Evolutionary conservation across 2,329 filamentous ascomycete species (phyloP).

Genomic region (Phoma sp.): DNA sequence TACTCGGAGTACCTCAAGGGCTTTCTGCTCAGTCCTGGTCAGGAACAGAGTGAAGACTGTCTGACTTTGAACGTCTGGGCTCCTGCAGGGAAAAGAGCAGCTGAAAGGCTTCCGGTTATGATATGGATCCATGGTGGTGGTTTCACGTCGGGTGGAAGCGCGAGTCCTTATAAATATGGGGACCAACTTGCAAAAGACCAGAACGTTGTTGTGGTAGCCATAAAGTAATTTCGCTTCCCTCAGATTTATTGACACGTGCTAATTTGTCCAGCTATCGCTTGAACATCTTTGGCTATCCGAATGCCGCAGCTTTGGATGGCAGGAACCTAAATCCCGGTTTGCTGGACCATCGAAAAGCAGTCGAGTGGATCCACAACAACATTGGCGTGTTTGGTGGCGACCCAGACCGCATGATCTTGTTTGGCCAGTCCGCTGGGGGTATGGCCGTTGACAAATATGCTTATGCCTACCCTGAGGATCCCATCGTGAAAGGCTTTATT

Average conservation of each 20-base stretch:
- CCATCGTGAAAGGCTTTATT: slow-evolving; percentile 57
- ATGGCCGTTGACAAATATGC: slow-evolving; percentile 56
- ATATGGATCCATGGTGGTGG: slow-evolving; percentile 59
- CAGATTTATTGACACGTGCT: too few species aligned
- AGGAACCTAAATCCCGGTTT: slow-evolving; percentile 45
- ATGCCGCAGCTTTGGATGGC: slow-evolving; percentile 33
- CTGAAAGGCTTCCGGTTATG: slow-evolving; percentile 50
- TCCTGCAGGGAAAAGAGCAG: slow-evolving; percentile 24
- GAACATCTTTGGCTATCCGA: slow-evolving; percentile 34
- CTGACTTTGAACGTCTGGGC: slow-evolving; percentile 37
- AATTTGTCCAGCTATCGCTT: too few species aligned
- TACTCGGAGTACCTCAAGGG: slow-evolving; percentile 32
- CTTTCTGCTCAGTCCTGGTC: slow-evolving; percentile 29
- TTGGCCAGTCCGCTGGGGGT: slow-evolving; percentile 47
- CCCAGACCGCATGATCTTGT: slow-evolving; percentile 45
- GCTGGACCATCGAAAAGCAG: slow-evolving; percentile 46
- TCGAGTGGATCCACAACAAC: slow-evolving; percentile 51
- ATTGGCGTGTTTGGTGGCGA: slow-evolving; percentile 45
- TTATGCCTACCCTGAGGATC: slow-evolving; percentile 56
- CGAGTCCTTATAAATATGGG: slow-evolving; percentile 57
- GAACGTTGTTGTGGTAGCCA: slow-evolving; percentile 52
- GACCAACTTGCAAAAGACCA: slow-evolving; percentile 53
- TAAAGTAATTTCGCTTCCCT: too few species aligned
- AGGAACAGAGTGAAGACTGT: slow-evolving; percentile 34
- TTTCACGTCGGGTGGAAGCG: slow-evolving; percentile 53